Base-by-base conservation (phyloP, 495 filamentous ascomycete species). In the Xylaria palmicola region DNA sequence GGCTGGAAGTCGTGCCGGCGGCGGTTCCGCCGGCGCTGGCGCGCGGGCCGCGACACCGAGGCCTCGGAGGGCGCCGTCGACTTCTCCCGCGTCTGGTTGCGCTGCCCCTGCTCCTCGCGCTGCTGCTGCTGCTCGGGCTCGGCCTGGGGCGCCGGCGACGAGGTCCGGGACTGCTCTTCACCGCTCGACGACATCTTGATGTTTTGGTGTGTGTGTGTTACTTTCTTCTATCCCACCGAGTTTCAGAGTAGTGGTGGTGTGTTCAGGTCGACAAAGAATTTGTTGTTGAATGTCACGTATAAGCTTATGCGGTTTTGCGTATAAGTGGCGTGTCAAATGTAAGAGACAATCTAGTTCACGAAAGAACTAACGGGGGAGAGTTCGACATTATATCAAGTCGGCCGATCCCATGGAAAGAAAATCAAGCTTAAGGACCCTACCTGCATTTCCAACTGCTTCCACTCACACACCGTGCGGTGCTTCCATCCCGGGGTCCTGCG, bases 11-110 rank as follows among this genome's bases (percentile, higher is more conserved):
- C 59, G n/a, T 54, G 48, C 6, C 29, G n/a, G 15, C 52, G 52
- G 36, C 59, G 52, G 29, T 62, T 54, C 29, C 59, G 43, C 24
- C 52, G 50, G 15, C 60, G 60, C 43, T 62, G 51, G 32, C 53
- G 53, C 9, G 60, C 52, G 32, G 60, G 60, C 12, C 60, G 44
- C 8, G 60, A 56, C 17, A 45, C 37, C n/a, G 50, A 53, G n/a
- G 19, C 39, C 26, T 59, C 56, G 9, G 56, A 40, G 0, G 58
- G 17, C 6, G 58, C 58, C 8, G 17, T 9, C n/a, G 58, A 60
- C 13, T 60, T 43, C 30, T 52, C 58, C 4, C 48, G 58, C 8
- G 49, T 47, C 27, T 24, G 39, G 10, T 20, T 60, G 5, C 17
- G 17, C 59, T 50, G 50, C 2, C 37, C 29, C 20, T 47, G 36